Base-by-base conservation (phyloP, 345 rosid species). In the Corymbia maculata region DNA sequence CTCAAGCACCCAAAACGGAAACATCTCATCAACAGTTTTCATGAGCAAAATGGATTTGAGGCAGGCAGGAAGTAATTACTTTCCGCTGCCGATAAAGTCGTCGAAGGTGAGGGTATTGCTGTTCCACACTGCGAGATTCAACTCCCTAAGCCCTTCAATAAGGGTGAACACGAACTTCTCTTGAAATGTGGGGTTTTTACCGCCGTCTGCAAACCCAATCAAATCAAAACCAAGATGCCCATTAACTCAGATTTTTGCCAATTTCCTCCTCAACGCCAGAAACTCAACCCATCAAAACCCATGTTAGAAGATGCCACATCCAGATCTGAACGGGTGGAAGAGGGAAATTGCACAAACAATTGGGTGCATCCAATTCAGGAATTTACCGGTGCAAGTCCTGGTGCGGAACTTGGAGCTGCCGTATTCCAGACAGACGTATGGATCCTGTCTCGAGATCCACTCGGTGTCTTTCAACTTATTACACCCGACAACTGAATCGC, bases 21-120 rank as follows among this genome's bases (percentile, higher is more conserved):
- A 82, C 52, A 14, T 4, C 85, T 4, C 42, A 26, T n/a, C 47
- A 8, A 51, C 36, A 79, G 30, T 21, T 21, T 26, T 36, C 28
- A 45, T 32, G 28, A 51, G 68, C 13, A 52, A 11, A 53, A 12
- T 13, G 13, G 9, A 32, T 42, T 44, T 4, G 61, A 49, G 42
- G 52, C 26, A 44, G 42, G 52, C 21, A 44, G 17, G 1, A 36
- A 68, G 55, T 88, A 61, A 9, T 16, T 94, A 97, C 99, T 96
- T 95, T 92, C 95, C 99, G 55, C 90, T 94, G 87, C 99, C 99
- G 85, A 97, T 96, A 91, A 97, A 97, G 88, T 95, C 97, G 86
- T 97, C 95, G 5, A 85, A 87, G 8, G 95, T 88, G 51, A 96
- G 64, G 44, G 94, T 94, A 85, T 97, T 97, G 93, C 96, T 96